These are phyloP conservation scores for Salvia miltiorrhiza DNA, from an alignment of 257 asterid genomes.

Conservation along the genomic window DNA sequence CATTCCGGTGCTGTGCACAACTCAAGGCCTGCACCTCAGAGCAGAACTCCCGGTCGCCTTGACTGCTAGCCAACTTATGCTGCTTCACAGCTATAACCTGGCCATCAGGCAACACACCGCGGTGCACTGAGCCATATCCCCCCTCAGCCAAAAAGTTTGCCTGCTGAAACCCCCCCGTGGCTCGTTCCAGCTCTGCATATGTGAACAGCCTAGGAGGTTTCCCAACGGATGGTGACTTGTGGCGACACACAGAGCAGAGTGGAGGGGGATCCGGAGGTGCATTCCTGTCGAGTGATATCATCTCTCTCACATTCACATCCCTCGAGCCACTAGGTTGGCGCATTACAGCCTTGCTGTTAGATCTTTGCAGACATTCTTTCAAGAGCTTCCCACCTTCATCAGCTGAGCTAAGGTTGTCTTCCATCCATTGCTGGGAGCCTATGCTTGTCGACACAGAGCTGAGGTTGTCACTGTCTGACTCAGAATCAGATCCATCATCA, in stretches of 20 bases:
- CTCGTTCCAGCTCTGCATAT: constrained; percentile 68
- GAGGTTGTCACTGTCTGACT: constrained; percentile 51
- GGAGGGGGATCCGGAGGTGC: constrained; percentile 72
- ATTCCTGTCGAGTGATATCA: constrained; percentile 40
- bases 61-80: constrained; percentile 66
- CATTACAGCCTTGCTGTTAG: neutral
- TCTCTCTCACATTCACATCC: constrained; percentile 46
- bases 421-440: constrained; percentile 52
- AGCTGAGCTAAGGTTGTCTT: constrained; percentile 46
- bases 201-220: constrained; percentile 68
- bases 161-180: constrained; percentile 64
- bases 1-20: constrained; percentile 96
- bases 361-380: constrained; percentile 29
- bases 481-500: constrained; percentile 48
- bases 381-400: constrained; percentile 40
- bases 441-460: constrained; percentile 51
- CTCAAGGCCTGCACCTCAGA: constrained; percentile 84
- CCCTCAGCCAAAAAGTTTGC: constrained; percentile 89
- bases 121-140: constrained; percentile 88
- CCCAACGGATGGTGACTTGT: constrained; percentile 72
- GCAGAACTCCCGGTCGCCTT: constrained; percentile 90
- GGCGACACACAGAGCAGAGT: constrained; percentile 75
- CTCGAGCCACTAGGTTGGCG: neutral
- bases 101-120: constrained; percentile 68
- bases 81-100: constrained; percentile 83